Evolutionary conservation across 108 stramenopile species (phyloP).

Genomic region (Skeletonema grethae): DNA sequence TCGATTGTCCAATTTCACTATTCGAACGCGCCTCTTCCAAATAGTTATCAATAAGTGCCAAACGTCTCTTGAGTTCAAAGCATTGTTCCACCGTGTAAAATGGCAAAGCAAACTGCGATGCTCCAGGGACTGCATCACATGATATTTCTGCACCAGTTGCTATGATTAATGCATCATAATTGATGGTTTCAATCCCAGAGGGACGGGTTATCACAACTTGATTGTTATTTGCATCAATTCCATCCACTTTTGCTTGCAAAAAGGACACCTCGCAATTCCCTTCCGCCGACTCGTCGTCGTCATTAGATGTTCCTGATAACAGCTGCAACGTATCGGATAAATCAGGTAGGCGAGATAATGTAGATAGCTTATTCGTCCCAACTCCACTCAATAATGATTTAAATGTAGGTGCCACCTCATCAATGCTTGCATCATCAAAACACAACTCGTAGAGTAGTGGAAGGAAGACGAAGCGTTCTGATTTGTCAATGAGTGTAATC

Average conservation of each 20-base stretch:
- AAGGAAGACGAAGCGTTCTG: slow-evolving; percentile 86
- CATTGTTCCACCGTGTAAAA: slow-evolving; percentile 84
- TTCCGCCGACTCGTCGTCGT: not conserved
- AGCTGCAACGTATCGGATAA: slow-evolving; percentile 5
- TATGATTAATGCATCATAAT: slow-evolving; percentile 77
- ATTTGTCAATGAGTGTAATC: slow-evolving; percentile 78
- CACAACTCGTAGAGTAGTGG: slow-evolving; percentile 88
- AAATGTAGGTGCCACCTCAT: slow-evolving; percentile 69
- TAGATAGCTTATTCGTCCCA: slow-evolving; percentile 1
- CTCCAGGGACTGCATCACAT: slow-evolving; percentile 72
- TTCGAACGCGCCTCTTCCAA: slow-evolving; percentile 20
- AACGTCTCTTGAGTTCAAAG: slow-evolving; percentile 54
- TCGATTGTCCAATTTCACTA: slow-evolving; percentile 5
- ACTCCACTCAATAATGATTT: slow-evolving; percentile 55
- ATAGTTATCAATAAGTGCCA: slow-evolving; percentile 50
- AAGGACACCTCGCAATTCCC: slow-evolving; percentile 22
- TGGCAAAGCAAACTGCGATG: slow-evolving; percentile 65
- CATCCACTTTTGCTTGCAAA: slow-evolving; percentile 51
- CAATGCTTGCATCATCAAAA: slow-evolving; percentile 60
- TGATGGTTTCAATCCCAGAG: slow-evolving; percentile 23
- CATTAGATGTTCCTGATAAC: slow-evolving; percentile 6
- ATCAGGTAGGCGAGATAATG: slow-evolving; percentile 8
- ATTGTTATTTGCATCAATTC: slow-evolving; percentile 44
- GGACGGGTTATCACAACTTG: slow-evolving; percentile 27
- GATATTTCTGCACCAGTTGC: slow-evolving; percentile 70